Base-by-base conservation (phyloP, 805 yeast genomes). In the Teunomyces gatunensis region DNA sequence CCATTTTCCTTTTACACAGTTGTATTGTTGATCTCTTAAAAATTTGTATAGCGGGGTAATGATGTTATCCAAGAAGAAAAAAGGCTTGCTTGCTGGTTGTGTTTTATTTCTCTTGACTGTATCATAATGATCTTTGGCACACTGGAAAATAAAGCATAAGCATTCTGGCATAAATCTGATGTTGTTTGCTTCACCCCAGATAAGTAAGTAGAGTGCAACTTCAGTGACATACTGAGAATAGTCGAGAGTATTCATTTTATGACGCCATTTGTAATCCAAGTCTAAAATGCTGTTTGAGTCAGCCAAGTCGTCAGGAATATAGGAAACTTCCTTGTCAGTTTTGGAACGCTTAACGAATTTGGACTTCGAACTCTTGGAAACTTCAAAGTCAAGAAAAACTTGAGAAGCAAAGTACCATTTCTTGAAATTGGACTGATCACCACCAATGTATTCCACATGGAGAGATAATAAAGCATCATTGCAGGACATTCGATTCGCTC, bases 401-500 rank as follows among this genome's bases (percentile, higher is more conserved):
- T 84, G 89, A 6, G 96, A 89, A 39, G 95, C 89, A 67, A 91
- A 87, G 64, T 83, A 89, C 98, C 98, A 92, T 65, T 87, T 89
- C 59, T 85, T 80, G 67, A 84, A 92, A 67, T 92, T 92, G 3
- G 97, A 80, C 50, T 83, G 74, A 43, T 84, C 88, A 13, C 98
- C 97, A 0, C 97, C 97, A 51, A 92, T 89, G 65, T 92, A 92
- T 52, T 91, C 96, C 1, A 89, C 84, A 67, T 92, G 98, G 29
- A 92, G 67, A 0, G 92, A 80, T 2, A 83, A 60, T 47, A 92
- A 70, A 0, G 97, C 97, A 48, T 70, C 77, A 30, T 71, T 64
- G 3, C 96, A 87, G 1, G 83, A 66, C 77, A 85, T 80, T 51
- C 98, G 78, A 50, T 95, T 81, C 0, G 96, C 79, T 49, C 97